A percentile compares a stretch with the other conserved stretches of the same genome.
Evolutionary conservation across 2,329 filamentous ascomycete genomes (phyloP).

Genomic region (Nemania abortiva): DNA sequence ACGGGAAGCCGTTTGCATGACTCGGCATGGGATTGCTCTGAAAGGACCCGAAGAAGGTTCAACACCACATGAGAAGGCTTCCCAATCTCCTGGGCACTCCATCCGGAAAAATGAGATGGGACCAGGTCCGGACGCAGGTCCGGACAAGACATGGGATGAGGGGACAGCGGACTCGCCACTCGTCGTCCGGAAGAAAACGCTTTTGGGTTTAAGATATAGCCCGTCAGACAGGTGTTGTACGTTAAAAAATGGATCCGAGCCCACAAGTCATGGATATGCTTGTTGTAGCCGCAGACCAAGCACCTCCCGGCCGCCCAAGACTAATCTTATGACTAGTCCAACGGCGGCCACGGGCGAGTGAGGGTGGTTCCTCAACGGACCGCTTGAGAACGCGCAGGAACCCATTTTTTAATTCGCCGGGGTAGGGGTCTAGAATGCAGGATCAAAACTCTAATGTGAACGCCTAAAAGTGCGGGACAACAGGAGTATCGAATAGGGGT

Average conservation of each 20-base stretch:
- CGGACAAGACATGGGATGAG: background rate
- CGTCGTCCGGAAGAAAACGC: background rate
- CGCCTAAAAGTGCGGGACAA: too few species aligned
- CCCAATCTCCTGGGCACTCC: background rate
- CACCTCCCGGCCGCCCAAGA: background rate
- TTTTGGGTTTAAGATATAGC: conserved; percentile 4
- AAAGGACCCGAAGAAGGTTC: too few species aligned
- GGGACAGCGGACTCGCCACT: background rate
- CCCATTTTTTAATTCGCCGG: background rate
- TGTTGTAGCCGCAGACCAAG: background rate
- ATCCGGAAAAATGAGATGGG: background rate
- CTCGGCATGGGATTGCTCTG: background rate
- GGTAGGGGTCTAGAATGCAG: background rate
- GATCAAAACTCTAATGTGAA: background rate
- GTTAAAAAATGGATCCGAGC: background rate
- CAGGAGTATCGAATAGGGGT: too few species aligned
- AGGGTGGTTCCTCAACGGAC: background rate
- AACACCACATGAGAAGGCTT: background rate
- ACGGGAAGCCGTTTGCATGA: conserved; percentile 4
- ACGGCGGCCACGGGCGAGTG: background rate
- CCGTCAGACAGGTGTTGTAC: background rate
- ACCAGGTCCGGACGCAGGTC: background rate
- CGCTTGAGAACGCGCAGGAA: background rate
- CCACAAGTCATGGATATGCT: background rate
- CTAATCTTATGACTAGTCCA: background rate